Evolutionary conservation across 2,329 filamentous ascomycete genomes (phyloP).

Genomic region (Diaporthe citriasiana): DNA sequence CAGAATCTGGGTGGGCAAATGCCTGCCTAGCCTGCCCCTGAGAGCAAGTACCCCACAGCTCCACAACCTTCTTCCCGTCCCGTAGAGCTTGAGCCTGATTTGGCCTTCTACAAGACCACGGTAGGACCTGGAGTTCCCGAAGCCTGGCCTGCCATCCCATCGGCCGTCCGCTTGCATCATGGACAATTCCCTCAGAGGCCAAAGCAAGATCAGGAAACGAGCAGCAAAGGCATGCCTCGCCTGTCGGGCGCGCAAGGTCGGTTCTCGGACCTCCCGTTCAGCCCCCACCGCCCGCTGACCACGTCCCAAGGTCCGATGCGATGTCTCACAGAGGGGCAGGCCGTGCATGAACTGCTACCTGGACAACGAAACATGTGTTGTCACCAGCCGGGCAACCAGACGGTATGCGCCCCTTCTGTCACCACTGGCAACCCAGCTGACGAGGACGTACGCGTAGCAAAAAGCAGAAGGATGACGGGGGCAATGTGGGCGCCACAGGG

Average conservation of each 20-base stretch:
- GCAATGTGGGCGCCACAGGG: neutral
- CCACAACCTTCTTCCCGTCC: constrained; percentile 17
- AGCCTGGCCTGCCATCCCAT: neutral
- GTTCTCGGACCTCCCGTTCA: neutral
- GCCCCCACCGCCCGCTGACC: neutral
- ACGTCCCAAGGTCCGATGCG: constrained; percentile 61
- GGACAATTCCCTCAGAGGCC: constrained; percentile 21
- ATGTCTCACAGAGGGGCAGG: constrained; percentile 62
- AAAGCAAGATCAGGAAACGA: constrained; percentile 57
- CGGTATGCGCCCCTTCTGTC: constrained; percentile 50
- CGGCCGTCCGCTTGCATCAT: constrained; percentile 6
- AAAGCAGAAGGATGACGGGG: constrained; percentile 22
- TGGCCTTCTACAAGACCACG: constrained; percentile 10
- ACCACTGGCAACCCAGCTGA: neutral
- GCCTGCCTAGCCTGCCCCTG: constrained; percentile 8
- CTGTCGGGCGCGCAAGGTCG: constrained; percentile 58
- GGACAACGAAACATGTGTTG: constrained; percentile 61
- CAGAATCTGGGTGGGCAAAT: constrained; percentile 12
- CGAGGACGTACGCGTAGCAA: constrained; percentile 6
- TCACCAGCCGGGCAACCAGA: constrained; percentile 56
- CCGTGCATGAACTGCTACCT: constrained; percentile 68
- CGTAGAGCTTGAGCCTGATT: constrained; percentile 18
- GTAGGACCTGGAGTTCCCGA: constrained; percentile 3
- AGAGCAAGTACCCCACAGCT: constrained; percentile 21
- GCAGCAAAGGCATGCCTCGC: constrained; percentile 66